Base-by-base conservation (phyloP, 768 basidiomycete species). In the Melanogaster broomeanus region DNA sequence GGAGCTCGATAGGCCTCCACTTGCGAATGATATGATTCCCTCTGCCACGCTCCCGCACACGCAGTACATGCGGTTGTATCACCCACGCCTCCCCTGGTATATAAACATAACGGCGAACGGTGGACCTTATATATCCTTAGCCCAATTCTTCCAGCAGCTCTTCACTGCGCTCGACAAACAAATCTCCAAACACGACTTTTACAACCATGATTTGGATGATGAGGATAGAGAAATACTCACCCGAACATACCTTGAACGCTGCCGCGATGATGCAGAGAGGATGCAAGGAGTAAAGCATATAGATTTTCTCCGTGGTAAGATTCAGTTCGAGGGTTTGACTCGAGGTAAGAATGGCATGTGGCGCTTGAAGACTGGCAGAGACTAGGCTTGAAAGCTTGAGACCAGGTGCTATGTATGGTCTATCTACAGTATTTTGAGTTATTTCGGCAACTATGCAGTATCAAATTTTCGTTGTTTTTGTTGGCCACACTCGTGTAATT, bases 31-130 rank as follows among this genome's bases (percentile, higher is more conserved):
- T 59, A 75, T 84, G 55, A 71, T 74, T 12, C 82, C 81, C 39
- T 73, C 81, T 45, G 80, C 78, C 21, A 80, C 79, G 13, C 70
- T 72, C 35, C 84, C 84, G 1, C 74, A 81, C 2, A 68, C 77
- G 0, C 60, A 68, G 6, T 67, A 66, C 49, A 77, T 87, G 72
- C 81, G 83, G 12, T 60, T 88, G 44, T 81, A 75, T 59, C 83
- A 85, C 64, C 67, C 77, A 0, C 69, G 72, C 31, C 67, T 85
- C 1, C 86, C 87, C 0, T 88, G 87, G 87, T 84, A 79, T 66
- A 77, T 88, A 62, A 85, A 87, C 56, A 71, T 86, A 16, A 60
- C 61, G 21, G 66, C 76, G 35, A 64, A 64, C 8, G 56, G 56
- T 24, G 73, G 75, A 3, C 67, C 77, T 21, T 85, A 84, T n/a